A percentile compares a stretch with the other conserved stretches of the same genome.
phyloP scores from a whole-genome alignment of 2,329 filamentous ascomycete species.

The Hymenoscyphus occultus region DNA sequence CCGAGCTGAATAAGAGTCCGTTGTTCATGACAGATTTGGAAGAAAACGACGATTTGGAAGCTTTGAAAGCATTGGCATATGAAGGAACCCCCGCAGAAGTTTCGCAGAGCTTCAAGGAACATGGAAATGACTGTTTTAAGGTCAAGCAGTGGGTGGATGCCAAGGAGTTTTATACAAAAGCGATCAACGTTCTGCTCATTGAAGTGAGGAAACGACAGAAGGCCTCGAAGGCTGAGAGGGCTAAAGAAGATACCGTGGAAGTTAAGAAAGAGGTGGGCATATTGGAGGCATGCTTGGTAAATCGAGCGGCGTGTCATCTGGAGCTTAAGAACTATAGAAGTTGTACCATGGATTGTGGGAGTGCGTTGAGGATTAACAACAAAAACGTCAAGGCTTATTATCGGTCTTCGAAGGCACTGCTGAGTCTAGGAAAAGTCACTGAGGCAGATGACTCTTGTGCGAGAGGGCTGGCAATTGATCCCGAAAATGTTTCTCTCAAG shows the following conservation, averaged over 20 bases:
- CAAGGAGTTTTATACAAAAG: constrained; percentile 87
- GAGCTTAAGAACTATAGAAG: constrained; percentile 85
- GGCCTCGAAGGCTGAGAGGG: constrained; percentile 37
- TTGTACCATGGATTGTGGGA: constrained; percentile 80
- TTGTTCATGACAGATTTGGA: constrained; percentile 96
- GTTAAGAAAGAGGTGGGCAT: constrained; percentile 54
- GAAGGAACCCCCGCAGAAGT: constrained; percentile 88
- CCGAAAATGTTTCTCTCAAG: constrained; percentile 64
- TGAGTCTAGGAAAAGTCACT: constrained; percentile 71
- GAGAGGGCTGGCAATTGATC: constrained; percentile 70
- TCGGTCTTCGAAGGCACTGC: constrained; percentile 73
- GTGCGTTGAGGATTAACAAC: constrained; percentile 74
- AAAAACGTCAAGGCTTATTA: constrained; percentile 88
- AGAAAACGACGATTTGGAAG: constrained; percentile 81
- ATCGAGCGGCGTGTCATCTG: constrained; percentile 86
- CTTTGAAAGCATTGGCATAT: constrained; percentile 84
- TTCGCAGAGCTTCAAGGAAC: constrained; percentile 79
- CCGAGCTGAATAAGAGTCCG: constrained; percentile 68
- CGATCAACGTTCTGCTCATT: constrained; percentile 65
- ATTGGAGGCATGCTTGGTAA: constrained; percentile 76
- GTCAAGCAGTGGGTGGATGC: constrained; percentile 75
- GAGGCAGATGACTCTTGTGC: constrained; percentile 80
- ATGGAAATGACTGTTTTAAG: constrained; percentile 85
- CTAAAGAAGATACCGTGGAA: constrained; percentile 45
- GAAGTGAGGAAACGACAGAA: constrained; percentile 57